These are phyloP conservation scores for Polychaeton citri DNA, from an alignment of 2,329 filamentous ascomycete genomes.

Conservation along the genomic window DNA sequence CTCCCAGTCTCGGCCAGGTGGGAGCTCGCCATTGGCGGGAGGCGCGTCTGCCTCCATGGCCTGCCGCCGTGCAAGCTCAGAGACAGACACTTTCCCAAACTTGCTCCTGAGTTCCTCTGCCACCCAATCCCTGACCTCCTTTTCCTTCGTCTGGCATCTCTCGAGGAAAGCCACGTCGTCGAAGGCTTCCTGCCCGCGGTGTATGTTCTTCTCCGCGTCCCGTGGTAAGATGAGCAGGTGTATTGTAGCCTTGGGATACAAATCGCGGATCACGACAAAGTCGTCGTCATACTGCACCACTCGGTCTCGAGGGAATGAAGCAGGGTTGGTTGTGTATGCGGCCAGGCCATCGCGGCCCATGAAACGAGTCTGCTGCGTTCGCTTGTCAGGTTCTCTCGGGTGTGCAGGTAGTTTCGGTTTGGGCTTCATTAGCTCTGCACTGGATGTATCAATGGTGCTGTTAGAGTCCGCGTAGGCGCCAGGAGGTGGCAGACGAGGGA, in stretches of 20 bases:
- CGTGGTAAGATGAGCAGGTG: constrained; percentile 84
- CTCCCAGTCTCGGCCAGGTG: constrained; percentile 64
- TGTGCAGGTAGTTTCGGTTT: neutral
- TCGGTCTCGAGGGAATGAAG: constrained; percentile 42
- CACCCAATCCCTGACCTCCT: constrained; percentile 49
- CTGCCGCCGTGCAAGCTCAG: constrained; percentile 50
- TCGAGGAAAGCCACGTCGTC: constrained; percentile 56
- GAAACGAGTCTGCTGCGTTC: neutral
- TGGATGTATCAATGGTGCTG: neutral
- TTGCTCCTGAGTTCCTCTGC: constrained; percentile 60
- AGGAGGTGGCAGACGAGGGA: no score
- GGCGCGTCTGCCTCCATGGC: constrained; percentile 41
- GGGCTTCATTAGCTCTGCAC: neutral
- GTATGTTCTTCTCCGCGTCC: constrained; percentile 41
- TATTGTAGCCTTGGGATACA: constrained; percentile 71
- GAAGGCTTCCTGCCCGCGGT: constrained; percentile 69
- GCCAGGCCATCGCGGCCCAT: constrained; percentile 37
- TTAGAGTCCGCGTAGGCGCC: no score
- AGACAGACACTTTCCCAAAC: constrained; percentile 43
- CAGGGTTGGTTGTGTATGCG: constrained; percentile 52
- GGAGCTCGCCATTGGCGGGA: constrained; percentile 33
- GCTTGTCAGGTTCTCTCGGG: neutral
- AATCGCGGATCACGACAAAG: constrained; percentile 68
- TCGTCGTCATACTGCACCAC: constrained; percentile 55
- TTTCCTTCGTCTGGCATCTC: constrained; percentile 47